phyloP scores from a whole-genome alignment of 768 basidiomycete species.

The Exidia glandulosa region DNA sequence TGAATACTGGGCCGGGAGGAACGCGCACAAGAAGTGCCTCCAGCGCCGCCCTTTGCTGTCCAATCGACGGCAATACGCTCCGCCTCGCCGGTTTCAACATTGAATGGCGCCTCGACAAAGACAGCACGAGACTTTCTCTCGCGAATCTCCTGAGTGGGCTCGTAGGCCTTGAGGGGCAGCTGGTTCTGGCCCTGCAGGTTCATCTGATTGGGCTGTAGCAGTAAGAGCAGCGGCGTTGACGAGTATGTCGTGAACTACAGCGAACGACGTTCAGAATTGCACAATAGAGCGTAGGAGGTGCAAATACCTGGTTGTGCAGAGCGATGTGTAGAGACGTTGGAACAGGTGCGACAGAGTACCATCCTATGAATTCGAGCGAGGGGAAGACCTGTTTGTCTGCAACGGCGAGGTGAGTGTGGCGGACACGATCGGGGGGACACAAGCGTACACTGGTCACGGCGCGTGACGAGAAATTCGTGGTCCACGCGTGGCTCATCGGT shows the following conservation, averaged over 20 bases:
- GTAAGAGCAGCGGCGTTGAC: slow-evolving; percentile 80
- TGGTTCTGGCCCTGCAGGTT: neutral
- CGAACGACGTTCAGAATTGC: neutral
- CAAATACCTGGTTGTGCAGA: slow-evolving; percentile 71
- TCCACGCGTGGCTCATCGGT: slow-evolving; percentile 51
- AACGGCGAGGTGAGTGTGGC: neutral
- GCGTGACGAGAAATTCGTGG: slow-evolving; percentile 66
- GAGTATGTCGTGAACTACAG: slow-evolving; percentile 71
- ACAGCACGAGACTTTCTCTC: slow-evolving; percentile 66
- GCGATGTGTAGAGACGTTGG: slow-evolving; percentile 68
- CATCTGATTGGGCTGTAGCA: slow-evolving; percentile 41
- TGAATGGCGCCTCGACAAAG: slow-evolving; percentile 77
- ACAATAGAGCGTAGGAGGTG: slow-evolving; percentile 4
- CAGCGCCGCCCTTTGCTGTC: slow-evolving; percentile 77
- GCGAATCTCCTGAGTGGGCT: slow-evolving; percentile 77
- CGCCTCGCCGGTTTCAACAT: slow-evolving; percentile 94
- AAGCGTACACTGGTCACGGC: slow-evolving; percentile 77
- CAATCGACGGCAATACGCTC: slow-evolving; percentile 98
- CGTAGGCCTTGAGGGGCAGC: slow-evolving; percentile 89
- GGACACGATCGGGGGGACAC: neutral
- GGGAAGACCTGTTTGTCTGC: slow-evolving; percentile 98
- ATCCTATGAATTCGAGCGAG: slow-evolving; percentile 92
- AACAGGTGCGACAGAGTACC: slow-evolving; percentile 82
- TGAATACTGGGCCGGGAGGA: slow-evolving; percentile 3
- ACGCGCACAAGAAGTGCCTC: slow-evolving; percentile 50